These are phyloP conservation scores for Dittrichia graveolens DNA, from an alignment of 129 eudicot species.

Conservation along the genomic window DNA sequence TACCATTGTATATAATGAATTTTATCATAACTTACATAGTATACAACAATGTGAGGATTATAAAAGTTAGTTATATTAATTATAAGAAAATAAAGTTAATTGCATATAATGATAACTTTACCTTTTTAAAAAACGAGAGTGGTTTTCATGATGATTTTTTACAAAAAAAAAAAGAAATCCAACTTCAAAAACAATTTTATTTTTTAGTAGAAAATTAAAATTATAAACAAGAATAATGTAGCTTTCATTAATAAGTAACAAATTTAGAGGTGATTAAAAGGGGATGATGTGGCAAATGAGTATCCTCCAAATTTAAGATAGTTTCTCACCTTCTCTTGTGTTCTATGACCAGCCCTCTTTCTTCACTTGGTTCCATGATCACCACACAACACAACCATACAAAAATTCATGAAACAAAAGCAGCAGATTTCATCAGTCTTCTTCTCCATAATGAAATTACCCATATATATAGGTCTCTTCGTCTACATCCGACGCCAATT, in stretches of 20 bases:
- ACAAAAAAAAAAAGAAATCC: too few species aligned
- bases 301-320: constrained; percentile 22
- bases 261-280: constrained; percentile 1
- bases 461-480: constrained; percentile 54
- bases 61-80: too few species aligned
- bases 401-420: constrained; percentile 46
- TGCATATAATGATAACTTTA: too few species aligned
- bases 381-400: constrained; percentile 30
- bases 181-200: too few species aligned
- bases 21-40: too few species aligned
- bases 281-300: constrained; percentile 25
- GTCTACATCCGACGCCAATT: constrained; percentile 45
- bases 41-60: too few species aligned
- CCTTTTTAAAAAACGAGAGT: too few species aligned
- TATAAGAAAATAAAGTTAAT: too few species aligned
- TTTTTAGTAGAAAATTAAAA: too few species aligned
- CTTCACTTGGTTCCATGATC: constrained; percentile 17
- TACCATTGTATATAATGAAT: too few species aligned
- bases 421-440: constrained; percentile 39
- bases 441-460: constrained; percentile 56
- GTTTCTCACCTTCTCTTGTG: neutral
- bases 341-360: constrained; percentile 1
- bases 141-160: too few species aligned
- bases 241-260: neutral
- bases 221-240: too few species aligned